Evolutionary conservation across 805 yeast genomes (phyloP).

Genomic region (Saturnispora gosingensis): DNA sequence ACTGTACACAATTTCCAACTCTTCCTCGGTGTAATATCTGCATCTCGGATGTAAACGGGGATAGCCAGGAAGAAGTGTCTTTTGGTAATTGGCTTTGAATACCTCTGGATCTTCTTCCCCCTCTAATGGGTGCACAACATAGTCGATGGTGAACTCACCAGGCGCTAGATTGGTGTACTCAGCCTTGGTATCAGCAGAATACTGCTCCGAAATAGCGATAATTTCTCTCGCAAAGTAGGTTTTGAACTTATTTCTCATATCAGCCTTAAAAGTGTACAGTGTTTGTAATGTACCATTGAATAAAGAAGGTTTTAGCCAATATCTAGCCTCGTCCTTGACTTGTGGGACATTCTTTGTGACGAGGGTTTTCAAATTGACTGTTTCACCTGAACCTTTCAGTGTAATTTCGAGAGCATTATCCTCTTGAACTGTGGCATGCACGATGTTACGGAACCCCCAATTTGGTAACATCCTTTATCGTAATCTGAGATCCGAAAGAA

Average conservation of each 20-base stretch:
- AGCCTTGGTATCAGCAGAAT: constrained; percentile 2
- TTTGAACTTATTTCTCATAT: constrained; percentile 32
- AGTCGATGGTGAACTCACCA: constrained; percentile 43
- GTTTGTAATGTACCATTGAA: constrained; percentile 43
- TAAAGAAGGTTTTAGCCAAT: constrained; percentile 36
- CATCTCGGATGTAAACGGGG: constrained; percentile 63
- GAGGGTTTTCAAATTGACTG: constrained; percentile 28
- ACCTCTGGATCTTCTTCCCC: constrained; percentile 14
- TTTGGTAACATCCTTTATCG: constrained; percentile 14
- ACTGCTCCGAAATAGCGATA: constrained; percentile 25
- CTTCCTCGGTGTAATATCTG: constrained; percentile 43
- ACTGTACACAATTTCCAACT: constrained; percentile 28
- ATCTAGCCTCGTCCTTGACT: constrained; percentile 30
- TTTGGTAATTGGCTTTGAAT: constrained; percentile 25
- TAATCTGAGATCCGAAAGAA: background rate
- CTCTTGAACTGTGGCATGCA: constrained; percentile 19
- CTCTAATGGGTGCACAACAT: constrained; percentile 29
- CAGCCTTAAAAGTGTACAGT: constrained; percentile 36
- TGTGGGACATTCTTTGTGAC: constrained; percentile 33
- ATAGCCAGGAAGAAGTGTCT: constrained; percentile 42
- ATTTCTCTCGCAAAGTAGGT: constrained; percentile 39
- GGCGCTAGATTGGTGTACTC: constrained; percentile 15
- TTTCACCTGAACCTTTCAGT: constrained; percentile 11
- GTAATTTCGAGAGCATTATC: constrained; percentile 21
- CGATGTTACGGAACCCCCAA: constrained; percentile 28